Percentiles rank a stretch among this genome's conserved stretches.
These are phyloP conservation scores for Penicillium sp. DNA, from an alignment of 2,329 filamentous ascomycete genomes.

Conservation along the genomic window DNA sequence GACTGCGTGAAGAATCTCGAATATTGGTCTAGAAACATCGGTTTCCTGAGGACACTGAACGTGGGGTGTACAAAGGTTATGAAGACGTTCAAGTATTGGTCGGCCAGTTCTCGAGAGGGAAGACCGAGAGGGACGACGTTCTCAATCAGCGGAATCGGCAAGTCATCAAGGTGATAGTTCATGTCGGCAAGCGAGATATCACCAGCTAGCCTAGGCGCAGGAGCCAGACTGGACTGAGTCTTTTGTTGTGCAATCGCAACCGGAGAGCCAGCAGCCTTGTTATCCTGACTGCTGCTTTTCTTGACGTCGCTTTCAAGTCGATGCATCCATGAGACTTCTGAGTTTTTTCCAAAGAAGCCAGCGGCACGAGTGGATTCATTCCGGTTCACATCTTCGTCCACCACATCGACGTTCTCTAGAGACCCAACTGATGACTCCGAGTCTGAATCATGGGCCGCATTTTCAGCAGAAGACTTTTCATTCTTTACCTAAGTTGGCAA, in stretches of 20 bases:
- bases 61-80: constrained; percentile 37
- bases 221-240: neutral
- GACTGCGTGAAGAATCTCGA: constrained; percentile 26
- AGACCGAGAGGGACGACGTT: constrained; percentile 34
- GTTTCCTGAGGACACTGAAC: constrained; percentile 38
- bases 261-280: neutral
- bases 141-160: constrained; percentile 32
- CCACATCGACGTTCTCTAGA: constrained; percentile 37
- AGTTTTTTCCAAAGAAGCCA: constrained; percentile 43
- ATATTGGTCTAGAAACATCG: constrained; percentile 38
- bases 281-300: constrained; percentile 11
- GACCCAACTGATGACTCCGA: constrained; percentile 31
- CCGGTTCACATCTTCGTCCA: constrained; percentile 40
- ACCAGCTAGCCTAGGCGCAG: neutral
- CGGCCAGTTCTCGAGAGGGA: constrained; percentile 34
- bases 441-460: constrained; percentile 14
- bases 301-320: constrained; percentile 30
- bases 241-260: neutral
- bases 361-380: constrained; percentile 32
- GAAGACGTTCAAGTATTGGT: constrained; percentile 37
- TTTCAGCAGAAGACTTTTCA: neutral
- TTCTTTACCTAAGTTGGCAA: constrained; percentile 7
- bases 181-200: constrained; percentile 22
- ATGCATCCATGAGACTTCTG: constrained; percentile 42
- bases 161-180: constrained; percentile 40